These are phyloP conservation scores for Carallia pectinifolia DNA, from an alignment of 345 rosid species.

Conservation along the genomic window DNA sequence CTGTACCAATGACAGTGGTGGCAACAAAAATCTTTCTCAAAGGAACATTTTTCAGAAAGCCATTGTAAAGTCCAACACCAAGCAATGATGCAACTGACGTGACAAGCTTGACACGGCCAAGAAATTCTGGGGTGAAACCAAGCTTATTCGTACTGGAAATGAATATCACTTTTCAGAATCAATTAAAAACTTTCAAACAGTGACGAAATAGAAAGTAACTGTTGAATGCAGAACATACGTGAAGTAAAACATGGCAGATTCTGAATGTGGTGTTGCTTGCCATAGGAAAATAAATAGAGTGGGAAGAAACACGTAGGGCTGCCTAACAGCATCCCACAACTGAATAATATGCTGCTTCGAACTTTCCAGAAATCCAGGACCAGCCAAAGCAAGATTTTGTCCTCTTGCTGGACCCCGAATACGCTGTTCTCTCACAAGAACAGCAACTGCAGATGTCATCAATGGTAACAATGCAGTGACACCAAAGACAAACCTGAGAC, in stretches of 20 bases:
- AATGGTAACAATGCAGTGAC: slow-evolving; percentile 82
- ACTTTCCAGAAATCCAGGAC: slow-evolving; percentile 57
- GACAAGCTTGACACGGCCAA: slow-evolving; percentile 89
- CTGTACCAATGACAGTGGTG: slow-evolving; percentile 69
- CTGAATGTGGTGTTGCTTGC: slow-evolving; percentile 99
- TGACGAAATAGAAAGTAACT: slow-evolving; percentile 9
- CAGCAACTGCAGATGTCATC: slow-evolving; percentile 88
- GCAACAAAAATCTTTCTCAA: slow-evolving; percentile 74
- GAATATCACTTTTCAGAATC: slow-evolving; percentile 10
- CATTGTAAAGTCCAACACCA: slow-evolving; percentile 93
- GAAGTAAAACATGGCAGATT: slow-evolving; percentile 96
- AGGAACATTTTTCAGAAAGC: slow-evolving; percentile 78
- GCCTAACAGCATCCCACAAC: slow-evolving; percentile 73
- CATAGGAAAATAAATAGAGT: slow-evolving; percentile 87
- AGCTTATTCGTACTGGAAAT: slow-evolving; percentile 83
- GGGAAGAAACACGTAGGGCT: slow-evolving; percentile 80
- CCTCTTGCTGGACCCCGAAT: slow-evolving; percentile 44
- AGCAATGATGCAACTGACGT: slow-evolving; percentile 85
- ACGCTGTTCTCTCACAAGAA: slow-evolving; percentile 82
- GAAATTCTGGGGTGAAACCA: slow-evolving; percentile 93
- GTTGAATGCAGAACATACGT: slow-evolving; percentile 48
- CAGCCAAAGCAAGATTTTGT: slow-evolving; percentile 35
- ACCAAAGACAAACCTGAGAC: slow-evolving; percentile 92
- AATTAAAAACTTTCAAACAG: slow-evolving; percentile 8
- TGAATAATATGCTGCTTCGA: slow-evolving; percentile 61